A percentile compares a stretch with the other conserved stretches of the same genome.
Conservation (phyloP, 192 early-diverging fungal genomes). For the Gigaspora rosea region DNA sequence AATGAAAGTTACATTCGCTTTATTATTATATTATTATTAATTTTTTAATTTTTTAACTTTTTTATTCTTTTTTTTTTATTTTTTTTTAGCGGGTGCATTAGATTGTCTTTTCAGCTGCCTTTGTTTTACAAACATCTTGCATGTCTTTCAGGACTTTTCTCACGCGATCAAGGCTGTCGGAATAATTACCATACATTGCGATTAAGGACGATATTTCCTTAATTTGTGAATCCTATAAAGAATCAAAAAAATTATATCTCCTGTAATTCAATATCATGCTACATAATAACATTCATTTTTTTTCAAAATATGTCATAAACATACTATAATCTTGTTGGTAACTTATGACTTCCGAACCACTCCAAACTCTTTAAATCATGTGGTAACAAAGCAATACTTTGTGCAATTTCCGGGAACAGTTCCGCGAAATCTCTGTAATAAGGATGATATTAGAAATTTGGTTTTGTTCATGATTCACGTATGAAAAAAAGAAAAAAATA, state of each 20-base stretch:
- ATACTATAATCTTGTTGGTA: constrained; percentile 11
- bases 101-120: too few species aligned
- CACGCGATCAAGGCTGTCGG: constrained; percentile 24
- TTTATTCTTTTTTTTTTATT: too few species aligned
- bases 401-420: constrained; percentile 6
- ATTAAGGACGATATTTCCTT: neutral
- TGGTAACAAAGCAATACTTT: constrained; percentile 19
- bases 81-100: too few species aligned
- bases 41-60: too few species aligned
- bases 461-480: neutral
- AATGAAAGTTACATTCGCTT: too few species aligned
- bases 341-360: constrained; percentile 11
- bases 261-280: too few species aligned
- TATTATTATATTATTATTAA: too few species aligned
- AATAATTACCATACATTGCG: constrained; percentile 33
- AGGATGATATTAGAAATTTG: neutral
- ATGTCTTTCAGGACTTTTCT: constrained; percentile 24
- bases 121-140: neutral
- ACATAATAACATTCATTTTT: neutral
- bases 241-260: neutral
- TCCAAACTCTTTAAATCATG: constrained; percentile 8
- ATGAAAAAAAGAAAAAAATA: neutral
- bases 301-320: too few species aligned
- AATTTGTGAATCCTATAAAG: constrained; percentile 8
- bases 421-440: constrained; percentile 4